These are phyloP conservation scores for Tephrocybe sp. DNA, from an alignment of 768 basidiomycete genomes.

Conservation along the genomic window DNA sequence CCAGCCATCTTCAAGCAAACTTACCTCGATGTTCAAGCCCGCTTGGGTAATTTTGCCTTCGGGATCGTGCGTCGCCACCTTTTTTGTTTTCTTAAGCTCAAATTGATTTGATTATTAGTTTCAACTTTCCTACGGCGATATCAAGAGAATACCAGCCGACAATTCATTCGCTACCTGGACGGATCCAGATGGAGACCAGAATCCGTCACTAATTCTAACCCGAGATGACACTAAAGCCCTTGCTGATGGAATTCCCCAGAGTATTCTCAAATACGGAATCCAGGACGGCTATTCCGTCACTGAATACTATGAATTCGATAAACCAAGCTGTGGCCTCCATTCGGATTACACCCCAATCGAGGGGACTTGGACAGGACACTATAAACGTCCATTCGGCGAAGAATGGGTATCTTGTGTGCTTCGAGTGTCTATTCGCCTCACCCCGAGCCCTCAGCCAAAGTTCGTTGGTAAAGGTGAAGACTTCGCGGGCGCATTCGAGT, in stretches of 20 bases:
- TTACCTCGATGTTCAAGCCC: constrained; percentile 30
- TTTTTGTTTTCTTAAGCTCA: no score
- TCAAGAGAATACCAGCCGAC: constrained; percentile 28
- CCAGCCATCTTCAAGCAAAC: constrained; percentile 37
- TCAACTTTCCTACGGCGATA: constrained; percentile 32
- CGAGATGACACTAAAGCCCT: constrained; percentile 17
- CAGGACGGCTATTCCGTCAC: constrained; percentile 32
- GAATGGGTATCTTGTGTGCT: constrained; percentile 25
- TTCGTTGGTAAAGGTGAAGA: constrained; percentile 34
- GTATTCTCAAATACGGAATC: constrained; percentile 32
- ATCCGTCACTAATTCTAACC: constrained; percentile 13
- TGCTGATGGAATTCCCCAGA: constrained; percentile 17
- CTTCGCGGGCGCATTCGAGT: constrained; percentile 29
- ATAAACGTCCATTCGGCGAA: constrained; percentile 22
- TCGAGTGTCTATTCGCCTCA: constrained; percentile 28
- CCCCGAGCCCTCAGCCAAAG: constrained; percentile 19
- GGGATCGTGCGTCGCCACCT: constrained; percentile 29
- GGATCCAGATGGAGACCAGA: constrained; percentile 19
- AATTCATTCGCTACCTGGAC: constrained; percentile 31
- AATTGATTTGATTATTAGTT: constrained; percentile 20
- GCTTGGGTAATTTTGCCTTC: constrained; percentile 37
- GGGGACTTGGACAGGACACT: constrained; percentile 36
- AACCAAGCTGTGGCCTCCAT: constrained; percentile 14
- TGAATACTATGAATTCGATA: constrained; percentile 33
- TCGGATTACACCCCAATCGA: constrained; percentile 22